A percentile compares a stretch with the other conserved stretches of the same genome.
These are phyloP conservation scores for Lipomyces starkeyi DNA, from an alignment of 805 yeast species.

Conservation along the genomic window DNA sequence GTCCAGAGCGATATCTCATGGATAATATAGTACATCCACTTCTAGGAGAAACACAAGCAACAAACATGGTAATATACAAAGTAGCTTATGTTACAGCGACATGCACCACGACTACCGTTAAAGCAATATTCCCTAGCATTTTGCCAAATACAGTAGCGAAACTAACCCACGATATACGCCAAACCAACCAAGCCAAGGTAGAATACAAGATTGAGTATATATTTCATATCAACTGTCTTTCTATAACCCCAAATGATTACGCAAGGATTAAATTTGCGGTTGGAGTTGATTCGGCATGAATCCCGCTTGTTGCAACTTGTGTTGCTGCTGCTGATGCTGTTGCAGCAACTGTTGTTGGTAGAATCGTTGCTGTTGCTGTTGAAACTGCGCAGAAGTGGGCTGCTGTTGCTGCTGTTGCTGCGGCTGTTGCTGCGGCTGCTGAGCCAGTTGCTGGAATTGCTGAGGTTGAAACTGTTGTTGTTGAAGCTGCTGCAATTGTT, in stretches of 20 bases:
- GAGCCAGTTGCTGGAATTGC: slow-evolving; percentile 26
- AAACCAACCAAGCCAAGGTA: slow-evolving; percentile 1
- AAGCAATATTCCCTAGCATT: background rate
- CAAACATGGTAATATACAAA: background rate
- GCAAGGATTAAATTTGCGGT: background rate
- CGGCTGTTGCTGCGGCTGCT: slow-evolving; percentile 6
- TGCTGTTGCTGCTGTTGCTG: slow-evolving; percentile 31
- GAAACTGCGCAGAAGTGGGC: too few relatives aligned
- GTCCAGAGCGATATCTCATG: background rate
- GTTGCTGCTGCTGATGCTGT: slow-evolving; percentile 21
- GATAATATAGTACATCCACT: background rate
- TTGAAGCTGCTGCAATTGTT: slow-evolving; percentile 29
- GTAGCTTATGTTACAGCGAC: background rate
- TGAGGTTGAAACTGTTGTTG: slow-evolving; percentile 9
- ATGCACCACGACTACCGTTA: background rate
- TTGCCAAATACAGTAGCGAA: background rate
- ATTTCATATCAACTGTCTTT: background rate
- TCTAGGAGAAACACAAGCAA: background rate
- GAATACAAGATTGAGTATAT: background rate
- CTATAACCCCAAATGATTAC: background rate
- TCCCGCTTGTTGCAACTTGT: slow-evolving; percentile 17
- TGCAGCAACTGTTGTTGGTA: slow-evolving; percentile 17
- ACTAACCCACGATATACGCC: slow-evolving; percentile 4
- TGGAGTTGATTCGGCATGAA: slow-evolving; percentile 18
- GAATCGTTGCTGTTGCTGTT: slow-evolving; percentile 29